Conservation (phyloP, 1,284 basidiomycete genomes). For the Cutaneotrichosporon daszewskae region DNA sequence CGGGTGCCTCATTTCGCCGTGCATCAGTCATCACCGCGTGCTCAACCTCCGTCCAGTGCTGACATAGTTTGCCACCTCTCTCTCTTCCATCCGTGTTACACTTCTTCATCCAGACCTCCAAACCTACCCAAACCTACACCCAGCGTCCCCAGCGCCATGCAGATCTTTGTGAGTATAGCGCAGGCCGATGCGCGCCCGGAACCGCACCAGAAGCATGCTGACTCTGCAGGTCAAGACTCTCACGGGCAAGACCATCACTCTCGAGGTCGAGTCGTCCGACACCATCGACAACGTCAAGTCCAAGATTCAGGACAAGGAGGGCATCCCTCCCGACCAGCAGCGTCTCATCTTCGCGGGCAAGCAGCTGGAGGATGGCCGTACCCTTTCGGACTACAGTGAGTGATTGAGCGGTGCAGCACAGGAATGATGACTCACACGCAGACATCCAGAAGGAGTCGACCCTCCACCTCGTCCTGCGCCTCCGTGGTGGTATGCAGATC, state of each 20-base stretch:
- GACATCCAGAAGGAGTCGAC: slow-evolving; percentile 99
- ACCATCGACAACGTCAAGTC: slow-evolving; percentile 60
- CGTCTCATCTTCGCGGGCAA: slow-evolving; percentile 91
- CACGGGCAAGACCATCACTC: slow-evolving; percentile 56
- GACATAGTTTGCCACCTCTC: neutral
- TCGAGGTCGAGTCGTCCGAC: slow-evolving; percentile 56
- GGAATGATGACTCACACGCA: slow-evolving; percentile 9
- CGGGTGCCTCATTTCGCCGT: no score
- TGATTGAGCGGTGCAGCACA: slow-evolving; percentile 3
- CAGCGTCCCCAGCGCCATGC: slow-evolving; percentile 6
- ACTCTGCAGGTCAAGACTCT: slow-evolving; percentile 52
- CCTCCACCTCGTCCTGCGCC: slow-evolving; percentile 93
- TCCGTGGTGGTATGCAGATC: slow-evolving; percentile 79
- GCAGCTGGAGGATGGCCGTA: slow-evolving; percentile 94
- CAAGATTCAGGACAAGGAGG: slow-evolving; percentile 57
- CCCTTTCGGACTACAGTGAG: slow-evolving; percentile 78
- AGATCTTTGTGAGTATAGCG: slow-evolving; percentile 13
- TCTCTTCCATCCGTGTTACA: neutral
- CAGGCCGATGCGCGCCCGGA: neutral
- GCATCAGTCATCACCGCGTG: no score
- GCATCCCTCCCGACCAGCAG: slow-evolving; percentile 88
- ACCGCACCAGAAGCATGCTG: slow-evolving; percentile 1
- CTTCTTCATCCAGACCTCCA: neutral
- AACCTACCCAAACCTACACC: neutral
- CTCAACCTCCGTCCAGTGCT: neutral